Conservation (phyloP, 352 stramenopile species). For the Globisporangium okanoganense region DNA sequence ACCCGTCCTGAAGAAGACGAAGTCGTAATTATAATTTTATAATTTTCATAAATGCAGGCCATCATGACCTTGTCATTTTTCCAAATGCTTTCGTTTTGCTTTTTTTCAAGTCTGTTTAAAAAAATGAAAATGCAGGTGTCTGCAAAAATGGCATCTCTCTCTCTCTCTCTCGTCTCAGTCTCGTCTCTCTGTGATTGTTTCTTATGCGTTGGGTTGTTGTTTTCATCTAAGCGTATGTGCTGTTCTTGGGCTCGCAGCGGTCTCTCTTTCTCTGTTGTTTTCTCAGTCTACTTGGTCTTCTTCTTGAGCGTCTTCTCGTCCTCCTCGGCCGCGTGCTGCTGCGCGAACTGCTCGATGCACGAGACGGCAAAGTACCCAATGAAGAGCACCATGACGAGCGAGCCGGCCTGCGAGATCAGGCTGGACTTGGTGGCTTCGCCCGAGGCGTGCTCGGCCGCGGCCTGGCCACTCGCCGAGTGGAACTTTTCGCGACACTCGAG, state of each 20-base stretch:
- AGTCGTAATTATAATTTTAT: too few relatives aligned
- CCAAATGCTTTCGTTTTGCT: background rate
- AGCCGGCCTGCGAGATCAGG: conserved; percentile 78
- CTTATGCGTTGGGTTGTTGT: background rate
- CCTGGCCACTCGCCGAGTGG: conserved; percentile 67
- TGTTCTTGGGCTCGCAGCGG: background rate
- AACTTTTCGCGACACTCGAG: conserved; percentile 86
- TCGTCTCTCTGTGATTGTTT: conserved; percentile 1
- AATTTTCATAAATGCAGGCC: background rate
- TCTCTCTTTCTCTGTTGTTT: background rate
- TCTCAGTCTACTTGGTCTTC: conserved; percentile 19
- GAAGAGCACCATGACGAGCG: conserved; percentile 81
- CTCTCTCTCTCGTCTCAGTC: conserved; percentile 8
- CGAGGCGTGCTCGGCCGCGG: conserved; percentile 48
- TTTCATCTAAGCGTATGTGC: conserved; percentile 10
- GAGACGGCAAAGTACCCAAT: conserved; percentile 89
- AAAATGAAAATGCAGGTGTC: conserved; percentile 4
- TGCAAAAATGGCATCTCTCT: background rate
- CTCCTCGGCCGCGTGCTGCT: conserved; percentile 86
- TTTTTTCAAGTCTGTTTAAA: background rate
- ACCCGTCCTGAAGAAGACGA: too few relatives aligned
- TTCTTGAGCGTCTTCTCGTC: conserved; percentile 87
- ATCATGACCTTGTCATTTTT: too few relatives aligned
- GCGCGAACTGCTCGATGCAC: conserved; percentile 89
- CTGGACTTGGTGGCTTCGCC: conserved; percentile 43